phyloP scores from a whole-genome alignment of 1,139 yeast genomes.

The Ogataea hybrid region DNA sequence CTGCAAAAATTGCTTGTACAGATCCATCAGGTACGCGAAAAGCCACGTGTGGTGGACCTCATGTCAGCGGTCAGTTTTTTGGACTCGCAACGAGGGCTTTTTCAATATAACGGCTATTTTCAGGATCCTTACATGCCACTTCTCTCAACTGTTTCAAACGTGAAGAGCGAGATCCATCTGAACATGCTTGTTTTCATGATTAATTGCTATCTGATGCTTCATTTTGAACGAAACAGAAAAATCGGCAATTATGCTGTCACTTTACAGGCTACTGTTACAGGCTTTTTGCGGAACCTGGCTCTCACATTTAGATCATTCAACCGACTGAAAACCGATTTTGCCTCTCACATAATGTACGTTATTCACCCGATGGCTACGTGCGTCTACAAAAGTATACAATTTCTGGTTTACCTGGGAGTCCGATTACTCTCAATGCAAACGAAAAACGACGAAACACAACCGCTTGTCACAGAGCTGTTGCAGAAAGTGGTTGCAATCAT shows the following conservation, averaged over 20 bases:
- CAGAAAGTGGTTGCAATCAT: conserved; percentile 6
- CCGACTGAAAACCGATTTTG: conserved; percentile 4
- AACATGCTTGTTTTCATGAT: conserved; percentile 38
- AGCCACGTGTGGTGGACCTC: conserved; percentile 11
- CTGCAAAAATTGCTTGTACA: conserved; percentile 15
- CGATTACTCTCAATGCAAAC: conserved; percentile 10
- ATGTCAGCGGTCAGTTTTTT: background rate
- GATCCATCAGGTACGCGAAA: conserved; percentile 19
- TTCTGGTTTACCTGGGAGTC: conserved; percentile 13
- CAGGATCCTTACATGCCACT: conserved; percentile 9
- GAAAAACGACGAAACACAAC: background rate
- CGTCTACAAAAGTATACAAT: conserved; percentile 13
- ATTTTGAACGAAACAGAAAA: conserved; percentile 35
- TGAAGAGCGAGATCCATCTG: conserved; percentile 35
- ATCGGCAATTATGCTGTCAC: conserved; percentile 3
- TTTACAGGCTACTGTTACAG: conserved; percentile 1
- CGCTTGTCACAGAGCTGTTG: background rate
- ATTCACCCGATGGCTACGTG: conserved; percentile 7
- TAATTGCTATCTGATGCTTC: conserved; percentile 40
- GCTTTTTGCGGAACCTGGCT: conserved; percentile 5
- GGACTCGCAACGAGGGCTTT: background rate
- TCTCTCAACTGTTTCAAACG: conserved; percentile 30
- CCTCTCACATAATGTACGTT: conserved; percentile 9
- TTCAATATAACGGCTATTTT: background rate
- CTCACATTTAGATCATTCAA: conserved; percentile 8